Evolutionary conservation across 148 eudicot species (phyloP).

Genomic region (Vaccinium myrtillus): DNA sequence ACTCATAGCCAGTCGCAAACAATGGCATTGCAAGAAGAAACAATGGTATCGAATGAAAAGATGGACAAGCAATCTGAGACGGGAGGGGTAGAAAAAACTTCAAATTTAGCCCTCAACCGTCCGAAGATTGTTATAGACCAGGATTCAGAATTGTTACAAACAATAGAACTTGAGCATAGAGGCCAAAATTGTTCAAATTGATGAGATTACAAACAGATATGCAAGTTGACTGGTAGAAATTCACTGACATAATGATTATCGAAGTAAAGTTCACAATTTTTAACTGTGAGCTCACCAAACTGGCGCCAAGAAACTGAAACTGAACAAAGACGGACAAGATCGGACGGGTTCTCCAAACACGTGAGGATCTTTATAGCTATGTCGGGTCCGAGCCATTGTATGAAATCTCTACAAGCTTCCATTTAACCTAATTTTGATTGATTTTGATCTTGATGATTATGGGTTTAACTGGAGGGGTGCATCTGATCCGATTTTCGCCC

Average conservation of each 20-base stretch:
- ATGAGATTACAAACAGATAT: neutral
- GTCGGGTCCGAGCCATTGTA: constrained; percentile 42
- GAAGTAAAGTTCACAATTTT: neutral
- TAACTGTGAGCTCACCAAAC: constrained; percentile 38
- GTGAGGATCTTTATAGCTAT: constrained; percentile 35
- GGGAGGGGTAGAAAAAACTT: neutral
- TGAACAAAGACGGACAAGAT: constrained; percentile 32
- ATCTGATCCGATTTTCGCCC: no score
- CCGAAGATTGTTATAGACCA: neutral
- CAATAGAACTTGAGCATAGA: neutral
- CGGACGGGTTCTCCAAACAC: constrained; percentile 42
- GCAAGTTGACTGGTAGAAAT: neutral
- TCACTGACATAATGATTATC: neutral
- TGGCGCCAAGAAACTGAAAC: constrained; percentile 49
- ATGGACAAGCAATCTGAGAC: neutral
- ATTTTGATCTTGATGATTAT: no score
- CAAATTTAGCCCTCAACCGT: neutral
- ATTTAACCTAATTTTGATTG: no score
- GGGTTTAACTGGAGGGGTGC: no score
- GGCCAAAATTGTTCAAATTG: neutral
- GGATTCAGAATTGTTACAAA: neutral
- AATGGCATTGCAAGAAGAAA: neutral
- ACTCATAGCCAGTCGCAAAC: neutral
- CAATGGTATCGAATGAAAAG: neutral
- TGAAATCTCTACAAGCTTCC: neutral